Conservation (phyloP, 345 rosid genomes). For the Sonneratia caseolaris region DNA sequence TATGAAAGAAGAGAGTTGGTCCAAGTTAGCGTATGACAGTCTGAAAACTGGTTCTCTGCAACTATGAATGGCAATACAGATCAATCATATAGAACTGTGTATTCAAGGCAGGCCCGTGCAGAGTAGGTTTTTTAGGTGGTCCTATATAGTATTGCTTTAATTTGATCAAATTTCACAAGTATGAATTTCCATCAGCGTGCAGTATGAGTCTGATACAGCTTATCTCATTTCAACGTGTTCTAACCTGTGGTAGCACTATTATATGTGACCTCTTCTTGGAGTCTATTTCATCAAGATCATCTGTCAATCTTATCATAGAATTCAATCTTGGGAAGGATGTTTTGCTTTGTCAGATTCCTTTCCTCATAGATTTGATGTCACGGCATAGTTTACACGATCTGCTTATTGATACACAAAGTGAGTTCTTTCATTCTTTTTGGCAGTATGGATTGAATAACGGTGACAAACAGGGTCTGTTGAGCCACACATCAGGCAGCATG, state of each 20-base stretch:
- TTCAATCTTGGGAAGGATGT: background rate
- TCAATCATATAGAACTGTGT: background rate
- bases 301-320: background rate
- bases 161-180: too few species aligned
- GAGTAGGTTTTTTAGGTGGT: too few species aligned
- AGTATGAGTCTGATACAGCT: background rate
- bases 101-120: background rate
- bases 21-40: background rate
- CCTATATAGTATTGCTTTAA: too few species aligned
- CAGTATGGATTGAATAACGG: conserved; percentile 50
- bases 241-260: background rate
- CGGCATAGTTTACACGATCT: background rate
- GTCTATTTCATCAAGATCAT: background rate
- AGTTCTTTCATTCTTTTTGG: conserved; percentile 7
- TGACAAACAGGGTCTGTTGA: conserved; percentile 16
- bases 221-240: background rate
- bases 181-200: background rate
- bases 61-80: background rate
- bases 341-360: background rate
- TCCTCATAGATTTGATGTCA: background rate
- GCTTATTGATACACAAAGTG: background rate
- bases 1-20: background rate
- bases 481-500: conserved; percentile 28
- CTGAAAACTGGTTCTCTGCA: conserved; percentile 1
- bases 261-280: background rate